Conservation (phyloP, 768 basidiomycete genomes). For the Pleurotus sapidus region DNA sequence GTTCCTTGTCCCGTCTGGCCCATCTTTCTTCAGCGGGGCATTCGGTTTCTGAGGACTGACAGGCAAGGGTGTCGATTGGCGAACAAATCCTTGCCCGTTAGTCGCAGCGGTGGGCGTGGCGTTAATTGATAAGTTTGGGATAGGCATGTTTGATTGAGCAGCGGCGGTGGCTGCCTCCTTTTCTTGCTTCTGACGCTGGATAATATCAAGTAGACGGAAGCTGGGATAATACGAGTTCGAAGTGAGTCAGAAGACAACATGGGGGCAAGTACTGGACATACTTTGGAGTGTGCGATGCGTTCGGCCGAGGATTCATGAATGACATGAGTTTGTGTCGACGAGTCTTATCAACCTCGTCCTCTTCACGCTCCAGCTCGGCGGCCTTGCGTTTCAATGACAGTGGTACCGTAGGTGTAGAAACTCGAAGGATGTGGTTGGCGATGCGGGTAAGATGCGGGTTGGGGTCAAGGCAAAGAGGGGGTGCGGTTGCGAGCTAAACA, state of each 20-base stretch:
- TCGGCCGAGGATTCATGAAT: slow-evolving; percentile 68
- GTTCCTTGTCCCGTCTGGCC: neutral
- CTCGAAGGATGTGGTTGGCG: slow-evolving; percentile 70
- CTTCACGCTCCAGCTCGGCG: slow-evolving; percentile 64
- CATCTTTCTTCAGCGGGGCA: neutral
- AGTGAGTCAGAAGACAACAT: slow-evolving; percentile 1
- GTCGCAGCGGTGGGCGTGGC: neutral
- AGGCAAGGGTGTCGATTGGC: neutral
- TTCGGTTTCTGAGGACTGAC: neutral
- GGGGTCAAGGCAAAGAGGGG: slow-evolving; percentile 78
- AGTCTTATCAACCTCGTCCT: slow-evolving; percentile 73
- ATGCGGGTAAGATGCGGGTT: slow-evolving; percentile 74
- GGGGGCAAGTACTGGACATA: slow-evolving; percentile 23
- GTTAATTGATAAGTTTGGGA: slow-evolving; percentile 1
- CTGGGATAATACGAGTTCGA: slow-evolving; percentile 25
- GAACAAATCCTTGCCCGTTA: neutral
- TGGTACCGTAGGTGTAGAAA: slow-evolving; percentile 71
- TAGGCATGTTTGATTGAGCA: slow-evolving; percentile 5
- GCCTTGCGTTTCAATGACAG: slow-evolving; percentile 77
- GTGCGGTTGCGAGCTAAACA: slow-evolving; percentile 64
- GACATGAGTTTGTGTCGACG: slow-evolving; percentile 73
- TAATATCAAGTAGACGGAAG: slow-evolving; percentile 56
- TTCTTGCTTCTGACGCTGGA: slow-evolving; percentile 19
- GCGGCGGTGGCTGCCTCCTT: slow-evolving; percentile 7
- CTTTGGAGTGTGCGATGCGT: slow-evolving; percentile 49